Conservation (phyloP, 495 filamentous ascomycete species). For the Aspergillus haitiensis region DNA sequence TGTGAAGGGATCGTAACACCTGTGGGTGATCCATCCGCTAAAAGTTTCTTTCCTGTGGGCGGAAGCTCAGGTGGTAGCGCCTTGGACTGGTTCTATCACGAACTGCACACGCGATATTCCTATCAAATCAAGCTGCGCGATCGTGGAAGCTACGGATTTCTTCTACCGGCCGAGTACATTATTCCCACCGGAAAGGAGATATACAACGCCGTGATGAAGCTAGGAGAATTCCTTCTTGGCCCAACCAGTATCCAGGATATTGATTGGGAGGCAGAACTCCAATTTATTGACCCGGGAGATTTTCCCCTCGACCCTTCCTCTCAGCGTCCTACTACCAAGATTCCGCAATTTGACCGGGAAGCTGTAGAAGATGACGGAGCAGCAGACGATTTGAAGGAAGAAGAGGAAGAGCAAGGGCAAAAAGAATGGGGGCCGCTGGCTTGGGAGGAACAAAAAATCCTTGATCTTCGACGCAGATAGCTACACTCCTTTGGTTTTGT, state of each 20-base stretch:
- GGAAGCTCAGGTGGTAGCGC: slow-evolving; percentile 70
- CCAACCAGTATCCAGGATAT: slow-evolving; percentile 24
- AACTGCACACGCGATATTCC: slow-evolving; percentile 74
- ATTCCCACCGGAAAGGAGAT: slow-evolving; percentile 86
- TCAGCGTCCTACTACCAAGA: not conserved
- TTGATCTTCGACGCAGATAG: slow-evolving; percentile 18
- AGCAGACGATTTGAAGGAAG: not conserved
- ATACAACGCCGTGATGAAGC: slow-evolving; percentile 74
- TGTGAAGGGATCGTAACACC: slow-evolving; percentile 73
- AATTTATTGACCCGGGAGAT: slow-evolving; percentile 10
- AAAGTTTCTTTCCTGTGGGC: slow-evolving; percentile 58
- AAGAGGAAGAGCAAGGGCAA: slow-evolving; percentile 8
- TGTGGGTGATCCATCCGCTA: slow-evolving; percentile 18
- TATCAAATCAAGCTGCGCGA: slow-evolving; percentile 96
- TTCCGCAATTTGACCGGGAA: not conserved
- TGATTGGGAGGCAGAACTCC: slow-evolving; percentile 27
- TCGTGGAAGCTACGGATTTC: slow-evolving; percentile 91
- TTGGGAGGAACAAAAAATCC: slow-evolving; percentile 9
- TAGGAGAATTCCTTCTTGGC: slow-evolving; percentile 70
- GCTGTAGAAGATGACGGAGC: not conserved
- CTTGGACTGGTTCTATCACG: slow-evolving; percentile 95
- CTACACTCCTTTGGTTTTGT: not conserved
- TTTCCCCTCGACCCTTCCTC: not conserved
- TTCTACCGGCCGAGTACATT: slow-evolving; percentile 85
- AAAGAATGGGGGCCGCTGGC: slow-evolving; percentile 7